A percentile compares a stretch with the other conserved stretches of the same genome.
phyloP scores from a whole-genome alignment of 371 early-diverging fungal species.

The Fennellomyces sp. region DNA sequence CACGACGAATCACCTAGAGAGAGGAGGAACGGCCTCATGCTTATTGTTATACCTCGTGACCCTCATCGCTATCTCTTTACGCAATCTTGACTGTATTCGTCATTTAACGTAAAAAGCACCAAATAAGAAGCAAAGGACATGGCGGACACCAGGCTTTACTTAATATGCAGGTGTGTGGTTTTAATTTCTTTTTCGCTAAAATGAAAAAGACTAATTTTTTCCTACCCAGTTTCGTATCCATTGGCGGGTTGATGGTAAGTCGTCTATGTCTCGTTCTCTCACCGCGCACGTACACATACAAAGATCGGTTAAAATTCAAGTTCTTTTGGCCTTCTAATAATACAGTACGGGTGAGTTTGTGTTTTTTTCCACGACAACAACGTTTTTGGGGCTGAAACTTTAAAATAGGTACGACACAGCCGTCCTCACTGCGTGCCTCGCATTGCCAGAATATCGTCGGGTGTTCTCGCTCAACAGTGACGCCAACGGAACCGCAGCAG shows the following conservation, averaged over 20 bases:
- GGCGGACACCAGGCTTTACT: conserved; percentile 7
- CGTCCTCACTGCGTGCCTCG: conserved; percentile 41
- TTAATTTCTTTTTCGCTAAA: neutral
- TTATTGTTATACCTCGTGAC: neutral
- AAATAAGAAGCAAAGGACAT: neutral
- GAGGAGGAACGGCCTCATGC: neutral
- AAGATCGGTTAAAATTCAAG: neutral
- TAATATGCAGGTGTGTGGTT: conserved; percentile 13
- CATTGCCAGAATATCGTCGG: conserved; percentile 39
- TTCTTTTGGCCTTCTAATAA: neutral
- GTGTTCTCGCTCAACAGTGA: conserved; percentile 23
- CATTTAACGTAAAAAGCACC: neutral
- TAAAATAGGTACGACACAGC: conserved; percentile 52
- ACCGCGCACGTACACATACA: neutral
- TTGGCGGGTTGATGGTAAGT: conserved; percentile 52
- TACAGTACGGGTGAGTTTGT: conserved; percentile 33
- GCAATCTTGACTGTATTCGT: neutral
- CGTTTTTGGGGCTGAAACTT: neutral
- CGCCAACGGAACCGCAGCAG: conserved; percentile 20
- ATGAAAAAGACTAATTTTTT: neutral
- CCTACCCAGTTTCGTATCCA: conserved; percentile 36
- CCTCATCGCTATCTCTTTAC: neutral
- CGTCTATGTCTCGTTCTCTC: neutral
- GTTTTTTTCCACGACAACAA: neutral
- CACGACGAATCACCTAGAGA: neutral